Evolutionary conservation across 1,284 basidiomycete species (phyloP).

Genomic region (Cryptococcus sp.): DNA sequence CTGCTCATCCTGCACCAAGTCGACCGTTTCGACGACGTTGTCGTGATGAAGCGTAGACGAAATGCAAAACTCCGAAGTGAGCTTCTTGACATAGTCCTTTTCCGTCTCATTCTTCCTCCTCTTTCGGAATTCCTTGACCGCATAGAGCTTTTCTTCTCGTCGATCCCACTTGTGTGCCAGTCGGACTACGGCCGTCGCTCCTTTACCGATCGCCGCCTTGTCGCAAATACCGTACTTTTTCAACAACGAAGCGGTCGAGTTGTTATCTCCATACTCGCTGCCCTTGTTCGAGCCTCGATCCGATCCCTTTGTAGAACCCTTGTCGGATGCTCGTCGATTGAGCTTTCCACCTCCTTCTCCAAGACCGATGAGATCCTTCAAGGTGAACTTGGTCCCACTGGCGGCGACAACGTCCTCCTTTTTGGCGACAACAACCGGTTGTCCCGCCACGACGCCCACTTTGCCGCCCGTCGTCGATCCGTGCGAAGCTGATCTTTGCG

Average conservation of each 20-base stretch:
- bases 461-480: slow-evolving; percentile 8
- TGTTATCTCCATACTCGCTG: slow-evolving; percentile 35
- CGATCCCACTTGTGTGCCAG: slow-evolving; percentile 99
- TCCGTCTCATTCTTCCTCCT: slow-evolving; percentile 96
- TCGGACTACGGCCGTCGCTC: slow-evolving; percentile 91
- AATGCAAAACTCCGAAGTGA: slow-evolving; percentile 98
- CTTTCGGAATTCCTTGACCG: slow-evolving; percentile 98
- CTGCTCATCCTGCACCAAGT: slow-evolving; percentile 93
- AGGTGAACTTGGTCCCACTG: slow-evolving; percentile 64
- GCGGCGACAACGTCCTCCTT: slow-evolving; percentile 43
- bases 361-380: slow-evolving; percentile 68
- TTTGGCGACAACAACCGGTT: slow-evolving; percentile 19
- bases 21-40: slow-evolving; percentile 97
- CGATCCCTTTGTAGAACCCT: slow-evolving; percentile 55
- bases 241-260: slow-evolving; percentile 51
- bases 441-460: slow-evolving; percentile 13
- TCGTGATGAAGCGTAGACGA: slow-evolving; percentile 93
- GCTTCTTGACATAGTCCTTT: slow-evolving; percentile 99
- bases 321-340: slow-evolving; percentile 61
- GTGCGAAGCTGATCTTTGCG: slow-evolving; percentile 24
- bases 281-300: slow-evolving; percentile 43
- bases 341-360: slow-evolving; percentile 58
- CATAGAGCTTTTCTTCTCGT: slow-evolving; percentile 94
- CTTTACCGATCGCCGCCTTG: slow-evolving; percentile 94
- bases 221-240: slow-evolving; percentile 98